Evolutionary conservation across 2,329 filamentous ascomycete species (phyloP), one percentile per base, ranked within the genome.

Genomic region (Aspergillus ochraceoroseus): DNA sequence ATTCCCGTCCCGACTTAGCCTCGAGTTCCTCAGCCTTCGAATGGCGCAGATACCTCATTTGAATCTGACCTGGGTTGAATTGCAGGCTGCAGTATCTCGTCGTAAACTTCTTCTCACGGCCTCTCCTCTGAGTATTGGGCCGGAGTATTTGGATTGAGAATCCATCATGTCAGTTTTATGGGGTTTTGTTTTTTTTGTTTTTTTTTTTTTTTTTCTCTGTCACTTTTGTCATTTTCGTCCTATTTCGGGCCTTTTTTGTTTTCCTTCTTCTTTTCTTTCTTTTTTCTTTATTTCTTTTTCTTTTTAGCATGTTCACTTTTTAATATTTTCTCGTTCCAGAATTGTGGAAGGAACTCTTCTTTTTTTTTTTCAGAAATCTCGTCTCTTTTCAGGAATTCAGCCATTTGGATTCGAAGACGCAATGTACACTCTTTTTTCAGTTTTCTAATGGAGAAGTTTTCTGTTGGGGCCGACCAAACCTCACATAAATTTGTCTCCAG

Each of bases 401-500:
- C n/a, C n/a, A n/a, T n/a, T 12, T 23, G 14, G 23, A 14, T 31
- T 20, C 27, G 8, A 17, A 14, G 23, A 6, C 23, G 33, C 23
- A 5, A 15, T 19, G 13, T 18, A 7, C 11, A n/a, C 14, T 34
- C 23, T n/a, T 32, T 15, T 27, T 11, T 32, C 19, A 37, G 25
- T 9, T 14, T 11, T 27, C 18, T 40, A 22, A n/a, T 15, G 29
- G 5, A 33, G 26, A 11, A 31, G 30, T 13, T 29, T 12, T 27
- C 32, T 22, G 29, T 32, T 11, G 26, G 11, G 18, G 14, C 19
- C 26, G 11, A 25, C 37, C 25, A 32, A 49, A 54, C 8, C 41
- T 43, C 11, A 59, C 42, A 67, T 71, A 55, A 33, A 54, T 56
- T n/a, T 51, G 52, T 14, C 52, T 53, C 46, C 59, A 65, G 7